phyloP scores from a whole-genome alignment of 306 rosid genomes.

The Quercus robur region DNA sequence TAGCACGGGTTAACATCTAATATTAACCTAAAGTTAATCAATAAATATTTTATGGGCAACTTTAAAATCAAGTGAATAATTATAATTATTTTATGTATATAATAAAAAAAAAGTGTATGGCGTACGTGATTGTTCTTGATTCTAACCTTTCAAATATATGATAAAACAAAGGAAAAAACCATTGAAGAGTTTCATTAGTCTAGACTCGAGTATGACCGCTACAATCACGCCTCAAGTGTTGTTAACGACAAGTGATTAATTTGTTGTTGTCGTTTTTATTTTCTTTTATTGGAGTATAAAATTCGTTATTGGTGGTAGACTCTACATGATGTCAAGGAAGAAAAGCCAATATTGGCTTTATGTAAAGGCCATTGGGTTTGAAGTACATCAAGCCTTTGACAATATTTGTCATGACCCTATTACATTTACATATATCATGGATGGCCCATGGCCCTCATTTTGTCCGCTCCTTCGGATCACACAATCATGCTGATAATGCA shows the following conservation, averaged over 20 bases:
- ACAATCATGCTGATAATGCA: conserved; percentile 19
- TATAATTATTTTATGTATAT: too few species aligned
- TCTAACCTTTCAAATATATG: background rate
- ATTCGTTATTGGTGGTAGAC: background rate
- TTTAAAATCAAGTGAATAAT: too few species aligned
- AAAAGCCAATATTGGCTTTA: background rate
- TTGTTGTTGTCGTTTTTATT: background rate
- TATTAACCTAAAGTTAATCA: too few species aligned
- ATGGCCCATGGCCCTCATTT: background rate
- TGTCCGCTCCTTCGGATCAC: conserved; percentile 8
- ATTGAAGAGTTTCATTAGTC: background rate
- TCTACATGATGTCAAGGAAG: background rate
- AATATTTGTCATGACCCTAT: background rate
- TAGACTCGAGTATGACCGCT: background rate
- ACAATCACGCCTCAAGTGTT: background rate
- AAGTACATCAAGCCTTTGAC: background rate
- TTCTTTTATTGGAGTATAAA: background rate
- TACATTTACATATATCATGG: background rate
- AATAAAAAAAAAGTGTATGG: too few species aligned
- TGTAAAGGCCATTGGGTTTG: background rate
- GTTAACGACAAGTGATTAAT: background rate
- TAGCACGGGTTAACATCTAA: too few species aligned
- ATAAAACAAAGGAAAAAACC: background rate
- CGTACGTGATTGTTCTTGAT: too few species aligned
- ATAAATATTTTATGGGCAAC: too few species aligned